A percentile compares a stretch with the other conserved stretches of the same genome.
Evolutionary conservation across 306 rosid species (phyloP).

Genomic region (Morella rubra): DNA sequence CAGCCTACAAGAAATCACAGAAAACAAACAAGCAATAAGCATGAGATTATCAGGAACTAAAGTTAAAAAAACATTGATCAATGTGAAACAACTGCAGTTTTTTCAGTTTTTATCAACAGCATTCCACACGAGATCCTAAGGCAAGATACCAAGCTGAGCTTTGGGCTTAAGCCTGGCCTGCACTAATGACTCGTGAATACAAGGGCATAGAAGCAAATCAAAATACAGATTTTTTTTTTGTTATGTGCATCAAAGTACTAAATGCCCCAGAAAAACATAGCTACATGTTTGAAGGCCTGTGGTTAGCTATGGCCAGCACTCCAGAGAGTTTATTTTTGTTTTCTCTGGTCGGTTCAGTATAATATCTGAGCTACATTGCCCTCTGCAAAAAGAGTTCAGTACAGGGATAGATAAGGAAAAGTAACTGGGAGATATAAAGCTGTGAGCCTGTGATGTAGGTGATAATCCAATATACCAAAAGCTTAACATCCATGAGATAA

Average conservation of each 20-base stretch:
- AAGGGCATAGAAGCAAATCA: no score
- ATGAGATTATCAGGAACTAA: neutral
- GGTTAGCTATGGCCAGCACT: neutral
- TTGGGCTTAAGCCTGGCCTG: neutral
- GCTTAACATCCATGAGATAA: no score
- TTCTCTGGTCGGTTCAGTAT: neutral
- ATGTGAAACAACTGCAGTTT: neutral
- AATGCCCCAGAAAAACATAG: no score
- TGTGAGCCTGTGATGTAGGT: neutral
- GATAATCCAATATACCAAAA: no score
- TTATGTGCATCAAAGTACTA: no score
- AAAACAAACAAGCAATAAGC: conserved; percentile 5
- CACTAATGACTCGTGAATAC: no score
- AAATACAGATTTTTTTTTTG: no score
- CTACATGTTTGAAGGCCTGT: neutral
- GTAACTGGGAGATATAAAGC: neutral
- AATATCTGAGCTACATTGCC: neutral
- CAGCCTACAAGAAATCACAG: conserved; percentile 52
- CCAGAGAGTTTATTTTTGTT: neutral
- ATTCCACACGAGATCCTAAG: neutral
- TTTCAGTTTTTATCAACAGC: neutral
- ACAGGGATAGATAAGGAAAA: neutral
- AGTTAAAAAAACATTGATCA: neutral
- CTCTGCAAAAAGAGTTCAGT: neutral
- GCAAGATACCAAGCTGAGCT: neutral